Evolutionary conservation across 1,284 basidiomycete species (phyloP), one percentile per base, ranked within the genome.

Genomic region (Hymenochaete sp.): DNA sequence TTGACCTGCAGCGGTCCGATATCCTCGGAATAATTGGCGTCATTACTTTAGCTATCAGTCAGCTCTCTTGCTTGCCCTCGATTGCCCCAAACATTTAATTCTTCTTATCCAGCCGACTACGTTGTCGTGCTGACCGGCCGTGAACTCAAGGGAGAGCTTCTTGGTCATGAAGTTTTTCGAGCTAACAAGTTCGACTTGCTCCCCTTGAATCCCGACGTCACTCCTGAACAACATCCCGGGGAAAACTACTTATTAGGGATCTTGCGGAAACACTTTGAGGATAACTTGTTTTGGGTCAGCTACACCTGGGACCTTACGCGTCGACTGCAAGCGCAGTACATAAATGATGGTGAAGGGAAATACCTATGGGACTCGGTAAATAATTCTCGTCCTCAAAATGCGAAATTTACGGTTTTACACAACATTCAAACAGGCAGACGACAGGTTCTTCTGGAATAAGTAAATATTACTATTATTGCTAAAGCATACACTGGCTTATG

Each of bases 391-490:
- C n/a, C n/a, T n/a, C n/a, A n/a, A n/a, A n/a, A n/a, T n/a, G n/a
- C n/a, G n/a, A n/a, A 38, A 40, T 53, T 38, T 21, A 45, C 29
- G 13, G n/a, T 32, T 45, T 42, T 49, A n/a, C n/a, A n/a, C n/a
- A n/a, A n/a, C n/a, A n/a, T 54, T 49, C 54, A 56, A 57, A 35
- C 57, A 93, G 77, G 84, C 85, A 25, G 95, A 98, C 57, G 91
- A 96, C 58, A 77, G 95, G 53, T 98, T 98, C 70, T 98, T 98
- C 67, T 98, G 95, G 95, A 98, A 98, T 66, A 87, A 82, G 75
- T 89, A 67, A 53, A 66, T 72, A 27, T 54, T 60, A 45, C 50
- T 21, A 16, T 7, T 7, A 3, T 10, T 32, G 28, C 32, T 44
- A 36, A 49, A 33, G 42, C 31, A 10, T 25, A 31, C 45, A 24